Conservation (phyloP, 225 moss, liverwort and hornwort species). For the Marchantia polymorpha region DNA sequence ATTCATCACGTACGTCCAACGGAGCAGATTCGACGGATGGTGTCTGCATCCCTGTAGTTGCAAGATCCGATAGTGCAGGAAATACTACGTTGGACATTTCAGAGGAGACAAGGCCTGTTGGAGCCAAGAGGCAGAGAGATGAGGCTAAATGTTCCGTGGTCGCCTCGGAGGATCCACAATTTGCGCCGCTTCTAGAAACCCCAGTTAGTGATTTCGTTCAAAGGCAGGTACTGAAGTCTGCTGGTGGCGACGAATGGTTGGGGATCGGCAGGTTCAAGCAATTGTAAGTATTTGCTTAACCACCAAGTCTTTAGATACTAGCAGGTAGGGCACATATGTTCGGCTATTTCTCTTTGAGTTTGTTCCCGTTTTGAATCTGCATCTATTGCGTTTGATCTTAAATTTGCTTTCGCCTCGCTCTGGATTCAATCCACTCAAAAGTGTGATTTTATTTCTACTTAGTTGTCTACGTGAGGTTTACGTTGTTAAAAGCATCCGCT, state of each 20-base stretch:
- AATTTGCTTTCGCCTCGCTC: too few species aligned
- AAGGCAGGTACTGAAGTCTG: neutral
- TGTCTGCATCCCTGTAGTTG: neutral
- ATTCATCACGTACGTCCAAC: neutral
- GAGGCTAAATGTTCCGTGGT: constrained; percentile 2
- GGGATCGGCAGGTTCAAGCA: constrained; percentile 2
- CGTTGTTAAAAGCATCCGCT: too few species aligned
- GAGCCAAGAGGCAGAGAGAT: constrained; percentile 13
- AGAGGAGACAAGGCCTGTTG: neutral
- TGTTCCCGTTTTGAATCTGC: too few species aligned
- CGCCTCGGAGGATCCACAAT: neutral
- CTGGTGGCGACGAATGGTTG: neutral
- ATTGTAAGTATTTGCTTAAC: constrained; percentile 4
- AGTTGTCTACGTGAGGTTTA: too few species aligned
- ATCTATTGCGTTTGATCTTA: too few species aligned
- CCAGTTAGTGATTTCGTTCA: neutral
- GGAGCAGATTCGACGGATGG: neutral
- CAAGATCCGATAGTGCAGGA: neutral
- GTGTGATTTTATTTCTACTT: too few species aligned
- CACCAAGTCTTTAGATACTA: too few species aligned
- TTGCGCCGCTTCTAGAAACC: neutral
- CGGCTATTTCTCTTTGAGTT: too few species aligned
- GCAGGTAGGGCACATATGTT: too few species aligned
- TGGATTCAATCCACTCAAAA: too few species aligned
- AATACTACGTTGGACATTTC: neutral